Percentiles rank a stretch among this genome's conserved stretches.
phyloP scores from a whole-genome alignment of 805 yeast species.

The Komagataella mondaviorum region DNA sequence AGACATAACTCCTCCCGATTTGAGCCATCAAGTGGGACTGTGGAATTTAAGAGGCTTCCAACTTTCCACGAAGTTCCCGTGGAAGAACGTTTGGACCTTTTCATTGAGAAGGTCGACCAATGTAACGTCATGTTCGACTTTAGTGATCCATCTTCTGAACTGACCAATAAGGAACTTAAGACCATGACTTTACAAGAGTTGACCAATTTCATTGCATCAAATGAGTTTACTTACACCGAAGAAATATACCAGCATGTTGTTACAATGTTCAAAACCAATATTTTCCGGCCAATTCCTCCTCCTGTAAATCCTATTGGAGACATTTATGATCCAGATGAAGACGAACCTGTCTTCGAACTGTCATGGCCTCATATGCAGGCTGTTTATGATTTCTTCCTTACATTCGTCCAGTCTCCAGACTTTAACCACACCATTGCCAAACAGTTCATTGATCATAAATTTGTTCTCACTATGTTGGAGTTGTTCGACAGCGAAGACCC shows the following conservation, averaged over 20 bases:
- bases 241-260: slow-evolving; percentile 84
- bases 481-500: slow-evolving; percentile 95
- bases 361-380: slow-evolving; percentile 99
- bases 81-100: slow-evolving; percentile 67
- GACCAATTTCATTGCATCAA: slow-evolving; percentile 73
- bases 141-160: slow-evolving; percentile 82
- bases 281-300: slow-evolving; percentile 95
- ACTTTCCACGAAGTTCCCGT: slow-evolving; percentile 73
- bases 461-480: slow-evolving; percentile 69
- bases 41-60: slow-evolving; percentile 63
- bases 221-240: slow-evolving; percentile 76
- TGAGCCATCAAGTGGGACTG: slow-evolving; percentile 59
- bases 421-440: slow-evolving; percentile 89
- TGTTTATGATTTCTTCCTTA: slow-evolving; percentile 84
- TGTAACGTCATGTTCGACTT: slow-evolving; percentile 93
- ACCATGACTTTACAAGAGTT: slow-evolving; percentile 79
- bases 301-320: slow-evolving; percentile 97
- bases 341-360: slow-evolving; percentile 90
- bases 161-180: slow-evolving; percentile 87
- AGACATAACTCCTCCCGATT: slow-evolving; percentile 89
- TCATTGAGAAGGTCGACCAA: slow-evolving; percentile 82
- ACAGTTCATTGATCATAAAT: slow-evolving; percentile 85
- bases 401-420: slow-evolving; percentile 90
- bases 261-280: slow-evolving; percentile 75
- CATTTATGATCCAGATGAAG: slow-evolving; percentile 95